Evolutionary conservation across 257 asterid species (phyloP).

Genomic region (Vinca minor): DNA sequence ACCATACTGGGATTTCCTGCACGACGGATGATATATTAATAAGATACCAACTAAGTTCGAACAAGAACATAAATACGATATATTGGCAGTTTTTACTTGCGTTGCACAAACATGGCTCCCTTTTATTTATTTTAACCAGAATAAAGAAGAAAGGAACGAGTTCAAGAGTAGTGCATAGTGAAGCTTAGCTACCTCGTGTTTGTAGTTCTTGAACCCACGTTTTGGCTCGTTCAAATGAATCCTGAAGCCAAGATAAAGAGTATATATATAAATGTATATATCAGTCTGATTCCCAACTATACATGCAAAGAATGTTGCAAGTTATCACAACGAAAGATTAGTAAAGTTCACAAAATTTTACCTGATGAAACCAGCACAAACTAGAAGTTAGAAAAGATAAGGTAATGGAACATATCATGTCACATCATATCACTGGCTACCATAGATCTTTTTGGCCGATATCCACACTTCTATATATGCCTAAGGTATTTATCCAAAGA

Average conservation of each 20-base stretch:
- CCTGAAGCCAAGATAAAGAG: neutral
- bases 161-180: neutral
- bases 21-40: neutral
- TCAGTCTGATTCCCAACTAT: neutral
- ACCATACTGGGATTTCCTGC: constrained; percentile 23
- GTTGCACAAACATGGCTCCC: neutral
- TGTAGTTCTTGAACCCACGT: constrained; percentile 25
- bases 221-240: constrained; percentile 19
- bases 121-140: neutral
- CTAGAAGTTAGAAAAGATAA: neutral
- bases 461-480: neutral
- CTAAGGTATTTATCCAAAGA: neutral
- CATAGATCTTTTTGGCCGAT: neutral
- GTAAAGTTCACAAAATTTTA: too few species aligned
- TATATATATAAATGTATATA: too few species aligned
- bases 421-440: neutral
- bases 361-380: neutral
- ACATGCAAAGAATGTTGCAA: neutral
- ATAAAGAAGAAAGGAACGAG: neutral
- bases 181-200: constrained; percentile 21
- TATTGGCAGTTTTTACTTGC: neutral
- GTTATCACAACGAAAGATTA: neutral
- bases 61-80: neutral
- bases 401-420: neutral
- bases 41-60: neutral